These are phyloP conservation scores for Thuja plicata DNA, from an alignment of 83 land plant genomes.

Conservation along the genomic window DNA sequence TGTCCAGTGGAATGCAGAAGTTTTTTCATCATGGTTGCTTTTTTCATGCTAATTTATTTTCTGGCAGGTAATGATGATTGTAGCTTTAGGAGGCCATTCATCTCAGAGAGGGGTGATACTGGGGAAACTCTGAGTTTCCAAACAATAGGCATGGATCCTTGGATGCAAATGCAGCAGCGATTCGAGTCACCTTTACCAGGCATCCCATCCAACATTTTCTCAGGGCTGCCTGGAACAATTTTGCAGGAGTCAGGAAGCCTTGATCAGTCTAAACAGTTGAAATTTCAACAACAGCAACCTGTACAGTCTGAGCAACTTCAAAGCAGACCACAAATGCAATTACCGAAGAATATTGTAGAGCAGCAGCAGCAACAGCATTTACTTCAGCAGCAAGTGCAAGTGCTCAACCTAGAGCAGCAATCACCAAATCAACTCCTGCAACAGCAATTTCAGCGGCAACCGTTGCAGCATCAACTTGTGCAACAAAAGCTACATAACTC, in stretches of 20 bases:
- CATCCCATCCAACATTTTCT: constrained; percentile 33
- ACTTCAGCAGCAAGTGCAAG: neutral
- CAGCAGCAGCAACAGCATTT: constrained; percentile 1
- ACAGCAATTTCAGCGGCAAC: constrained; percentile 26
- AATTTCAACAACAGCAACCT: constrained; percentile 35
- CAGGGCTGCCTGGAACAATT: constrained; percentile 30
- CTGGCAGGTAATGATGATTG: constrained; percentile 4
- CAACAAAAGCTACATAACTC: constrained; percentile 19
- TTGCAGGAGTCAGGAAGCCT: constrained; percentile 27
- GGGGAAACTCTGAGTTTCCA: constrained; percentile 39
- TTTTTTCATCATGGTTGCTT: neutral
- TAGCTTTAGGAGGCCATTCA: constrained; percentile 11
- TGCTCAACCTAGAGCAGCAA: constrained; percentile 5
- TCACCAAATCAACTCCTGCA: constrained; percentile 17
- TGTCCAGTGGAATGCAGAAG: neutral
- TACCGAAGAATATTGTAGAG: neutral
- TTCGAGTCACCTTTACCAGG: constrained; percentile 23
- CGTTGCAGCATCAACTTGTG: constrained; percentile 3
- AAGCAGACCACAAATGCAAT: neutral
- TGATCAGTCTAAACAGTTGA: constrained; percentile 32
- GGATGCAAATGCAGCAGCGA: constrained; percentile 51
- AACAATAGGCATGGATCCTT: constrained; percentile 38
- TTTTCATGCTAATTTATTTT: neutral
- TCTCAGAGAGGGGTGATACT: constrained; percentile 36
- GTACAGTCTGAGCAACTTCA: constrained; percentile 26